Conservation (phyloP, 306 rosid species). For the Sicyos edulis region DNA sequence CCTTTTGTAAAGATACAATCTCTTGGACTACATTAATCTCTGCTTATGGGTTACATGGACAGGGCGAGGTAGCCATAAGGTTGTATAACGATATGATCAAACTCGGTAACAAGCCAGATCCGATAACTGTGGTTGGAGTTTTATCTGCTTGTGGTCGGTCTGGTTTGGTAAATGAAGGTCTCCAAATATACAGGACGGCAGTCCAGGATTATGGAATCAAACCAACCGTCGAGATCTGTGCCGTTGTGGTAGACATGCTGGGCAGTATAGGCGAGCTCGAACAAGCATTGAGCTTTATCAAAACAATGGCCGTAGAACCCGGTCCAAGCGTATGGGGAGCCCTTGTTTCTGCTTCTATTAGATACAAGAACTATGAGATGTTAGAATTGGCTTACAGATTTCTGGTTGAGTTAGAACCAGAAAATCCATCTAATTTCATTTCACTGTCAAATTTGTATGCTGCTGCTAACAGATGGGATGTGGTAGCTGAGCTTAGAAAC, state of each 20-base stretch:
- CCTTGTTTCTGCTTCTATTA: conserved; percentile 50
- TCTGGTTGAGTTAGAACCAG: conserved; percentile 62
- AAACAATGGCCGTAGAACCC: conserved; percentile 48
- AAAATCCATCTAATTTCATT: conserved; percentile 65
- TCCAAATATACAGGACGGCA: conserved; percentile 42
- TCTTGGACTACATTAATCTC: conserved; percentile 74
- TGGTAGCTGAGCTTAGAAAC: conserved; percentile 57
- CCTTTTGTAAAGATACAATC: conserved; percentile 44
- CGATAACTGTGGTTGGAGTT: conserved; percentile 59
- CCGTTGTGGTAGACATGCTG: conserved; percentile 68
- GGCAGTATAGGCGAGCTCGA: conserved; percentile 62
- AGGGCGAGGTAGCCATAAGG: conserved; percentile 54
- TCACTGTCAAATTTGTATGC: conserved; percentile 68
- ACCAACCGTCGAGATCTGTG: conserved; percentile 69
- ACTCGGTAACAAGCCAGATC: conserved; percentile 53
- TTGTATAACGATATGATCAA: conserved; percentile 49
- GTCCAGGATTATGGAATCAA: conserved; percentile 33
- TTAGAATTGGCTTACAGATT: conserved; percentile 51
- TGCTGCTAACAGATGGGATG: conserved; percentile 58
- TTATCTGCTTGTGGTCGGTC: conserved; percentile 74
- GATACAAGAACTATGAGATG: conserved; percentile 48
- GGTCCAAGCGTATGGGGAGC: conserved; percentile 82
- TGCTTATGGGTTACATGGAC: conserved; percentile 77
- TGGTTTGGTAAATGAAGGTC: conserved; percentile 68
- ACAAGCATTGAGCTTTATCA: conserved; percentile 49